Conservation (phyloP, 345 rosid genomes). For the Rhodomyrtus tomentosa region DNA sequence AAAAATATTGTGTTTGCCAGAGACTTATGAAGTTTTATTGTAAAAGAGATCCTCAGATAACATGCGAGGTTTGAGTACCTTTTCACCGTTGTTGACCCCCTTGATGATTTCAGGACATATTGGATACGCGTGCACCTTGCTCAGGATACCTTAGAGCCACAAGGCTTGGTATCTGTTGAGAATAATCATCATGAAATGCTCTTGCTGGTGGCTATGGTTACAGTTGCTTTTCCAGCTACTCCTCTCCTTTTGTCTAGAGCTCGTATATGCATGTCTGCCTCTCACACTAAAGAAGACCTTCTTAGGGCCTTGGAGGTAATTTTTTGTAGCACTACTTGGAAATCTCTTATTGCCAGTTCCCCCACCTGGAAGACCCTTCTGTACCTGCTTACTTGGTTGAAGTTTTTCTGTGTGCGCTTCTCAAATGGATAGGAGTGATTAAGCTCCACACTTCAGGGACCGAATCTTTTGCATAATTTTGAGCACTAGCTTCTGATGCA, state of each 20-base stretch:
- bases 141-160: not conserved
- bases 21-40: too few species aligned
- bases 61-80: too few species aligned
- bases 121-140: too few species aligned
- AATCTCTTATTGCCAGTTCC: not conserved
- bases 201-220: slow-evolving; percentile 45
- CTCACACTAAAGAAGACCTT: slow-evolving; percentile 66
- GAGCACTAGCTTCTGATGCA: not conserved
- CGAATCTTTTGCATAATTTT: not conserved
- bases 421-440: not conserved
- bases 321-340: not conserved
- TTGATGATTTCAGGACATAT: too few species aligned
- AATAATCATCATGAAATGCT: not conserved
- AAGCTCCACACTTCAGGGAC: not conserved
- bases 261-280: slow-evolving; percentile 74
- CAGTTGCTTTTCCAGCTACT: slow-evolving; percentile 59
- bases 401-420: not conserved
- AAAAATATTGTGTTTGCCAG: too few species aligned
- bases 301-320: slow-evolving; percentile 57
- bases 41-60: too few species aligned
- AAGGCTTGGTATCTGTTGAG: not conserved
- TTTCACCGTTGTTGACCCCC: too few species aligned
- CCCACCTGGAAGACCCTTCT: not conserved
- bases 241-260: slow-evolving; percentile 76
- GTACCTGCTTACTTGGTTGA: not conserved